phyloP scores from a whole-genome alignment of 1,284 basidiomycete genomes.

The Ganoderma lucidum region DNA sequence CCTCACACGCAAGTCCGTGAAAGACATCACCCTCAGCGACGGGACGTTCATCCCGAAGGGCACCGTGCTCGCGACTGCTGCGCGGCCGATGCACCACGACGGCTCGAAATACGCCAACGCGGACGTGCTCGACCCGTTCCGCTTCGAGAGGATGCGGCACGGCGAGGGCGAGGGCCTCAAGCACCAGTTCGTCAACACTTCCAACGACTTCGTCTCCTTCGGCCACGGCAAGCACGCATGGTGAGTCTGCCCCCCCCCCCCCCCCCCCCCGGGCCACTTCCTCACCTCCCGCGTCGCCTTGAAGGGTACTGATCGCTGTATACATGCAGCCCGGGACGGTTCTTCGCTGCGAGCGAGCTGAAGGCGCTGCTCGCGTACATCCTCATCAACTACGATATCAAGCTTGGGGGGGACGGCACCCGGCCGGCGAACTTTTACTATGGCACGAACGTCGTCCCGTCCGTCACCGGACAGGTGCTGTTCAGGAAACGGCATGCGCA shows the following conservation, averaged over 20 bases:
- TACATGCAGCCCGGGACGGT: conserved; percentile 48
- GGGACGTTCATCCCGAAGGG: conserved; percentile 53
- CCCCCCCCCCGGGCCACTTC: no score
- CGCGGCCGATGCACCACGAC: conserved; percentile 49
- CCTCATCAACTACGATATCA: conserved; percentile 51
- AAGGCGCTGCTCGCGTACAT: conserved; percentile 55
- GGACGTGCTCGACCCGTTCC: conserved; percentile 51
- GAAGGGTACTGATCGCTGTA: no score
- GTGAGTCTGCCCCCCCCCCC: conserved; percentile 22
- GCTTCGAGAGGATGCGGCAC: conserved; percentile 52
- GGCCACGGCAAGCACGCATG: conserved; percentile 39
- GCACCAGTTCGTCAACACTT: conserved; percentile 45
- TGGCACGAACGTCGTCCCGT: background rate
- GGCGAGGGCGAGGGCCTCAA: conserved; percentile 30
- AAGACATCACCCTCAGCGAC: conserved; percentile 48
- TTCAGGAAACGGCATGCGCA: conserved; percentile 18
- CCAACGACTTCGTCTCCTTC: conserved; percentile 35
- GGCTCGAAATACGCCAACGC: conserved; percentile 49
- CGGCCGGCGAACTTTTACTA: conserved; percentile 12
- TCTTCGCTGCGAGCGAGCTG: conserved; percentile 53
- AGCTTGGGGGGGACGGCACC: conserved; percentile 15
- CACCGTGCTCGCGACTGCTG: conserved; percentile 48
- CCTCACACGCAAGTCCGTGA: conserved; percentile 37
- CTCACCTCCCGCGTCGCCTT: background rate
- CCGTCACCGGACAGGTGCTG: conserved; percentile 8